phyloP scores from a whole-genome alignment of 1,284 basidiomycete species.

The Gymnopus androsaceus region DNA sequence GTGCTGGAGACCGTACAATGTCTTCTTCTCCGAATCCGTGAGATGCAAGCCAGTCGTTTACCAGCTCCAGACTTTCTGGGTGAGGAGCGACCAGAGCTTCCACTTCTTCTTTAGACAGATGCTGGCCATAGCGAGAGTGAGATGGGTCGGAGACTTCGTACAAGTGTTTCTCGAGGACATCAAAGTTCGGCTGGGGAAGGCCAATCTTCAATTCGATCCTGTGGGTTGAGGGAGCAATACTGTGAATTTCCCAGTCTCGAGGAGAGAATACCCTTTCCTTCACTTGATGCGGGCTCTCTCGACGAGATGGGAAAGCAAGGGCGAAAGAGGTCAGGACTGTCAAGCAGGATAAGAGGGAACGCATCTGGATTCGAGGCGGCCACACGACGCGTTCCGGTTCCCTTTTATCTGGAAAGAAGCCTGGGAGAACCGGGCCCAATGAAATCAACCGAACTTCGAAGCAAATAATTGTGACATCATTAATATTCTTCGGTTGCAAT shows the following conservation, averaged over 20 bases:
- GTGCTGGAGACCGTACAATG: constrained; percentile 35
- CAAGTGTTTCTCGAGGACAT: constrained; percentile 50
- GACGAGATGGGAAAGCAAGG: constrained; percentile 4
- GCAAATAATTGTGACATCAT: too few relatives aligned
- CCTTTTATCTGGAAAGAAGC: neutral
- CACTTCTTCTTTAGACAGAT: constrained; percentile 50
- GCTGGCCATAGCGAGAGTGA: constrained; percentile 44
- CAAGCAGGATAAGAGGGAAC: neutral
- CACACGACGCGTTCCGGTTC: neutral
- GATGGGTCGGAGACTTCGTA: constrained; percentile 55
- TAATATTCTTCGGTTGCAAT: too few relatives aligned
- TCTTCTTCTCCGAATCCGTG: constrained; percentile 39
- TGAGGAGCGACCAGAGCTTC: constrained; percentile 47
- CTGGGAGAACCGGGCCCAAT: constrained; percentile 1
- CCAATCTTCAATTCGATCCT: constrained; percentile 50
- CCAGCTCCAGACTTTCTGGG: constrained; percentile 39
- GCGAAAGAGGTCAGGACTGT: neutral
- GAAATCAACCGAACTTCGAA: too few relatives aligned
- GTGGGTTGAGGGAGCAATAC: constrained; percentile 41
- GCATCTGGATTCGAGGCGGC: neutral
- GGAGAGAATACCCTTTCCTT: constrained; percentile 29
- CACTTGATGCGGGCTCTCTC: neutral
- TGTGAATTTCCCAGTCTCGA: constrained; percentile 42
- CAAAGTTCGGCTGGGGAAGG: constrained; percentile 55
- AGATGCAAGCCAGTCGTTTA: constrained; percentile 47